Evolutionary conservation across 2,329 filamentous ascomycete genomes (phyloP), one percentile per base, ranked within the genome.

Genomic region (Fusarium nurragi): DNA sequence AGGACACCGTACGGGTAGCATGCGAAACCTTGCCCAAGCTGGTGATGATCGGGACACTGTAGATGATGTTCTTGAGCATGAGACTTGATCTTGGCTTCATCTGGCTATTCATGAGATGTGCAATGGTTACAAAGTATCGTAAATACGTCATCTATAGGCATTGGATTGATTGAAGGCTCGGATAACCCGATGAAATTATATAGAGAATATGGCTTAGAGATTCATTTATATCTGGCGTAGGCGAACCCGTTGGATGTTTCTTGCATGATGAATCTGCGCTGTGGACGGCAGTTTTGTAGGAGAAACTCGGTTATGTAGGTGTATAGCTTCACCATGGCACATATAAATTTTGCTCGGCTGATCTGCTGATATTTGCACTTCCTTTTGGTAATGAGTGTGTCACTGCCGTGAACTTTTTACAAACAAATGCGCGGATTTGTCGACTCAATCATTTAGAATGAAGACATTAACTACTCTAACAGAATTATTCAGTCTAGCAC

Each of bases 1-100:
- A 52, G 81, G 81, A 26, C 75, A 71, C 40, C 77, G 81, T 48
- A 80, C 75, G 47, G 79, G 77, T 39, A 84, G 83, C 51, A 67
- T 72, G 26, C 71, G 75, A 26, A 77, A 73, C 54, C 37, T 77
- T 18, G 51, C 61, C 12, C 70, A 73, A 49, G 60, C 60, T 7
- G 62, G 60, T 28, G 71, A 74, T 19, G 71, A 67, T 54, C 62
- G 62, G 40, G 45, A 49, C 40, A 41, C 45, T 12, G 53, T 54
- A 38, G 64, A 70, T 18, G 67, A 71, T 37, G 47, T 54, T 32
- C 54, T 63, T 43, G 66, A 60, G 18, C 45, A 60, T 12, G 67
- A 70, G 56, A 53, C 52, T 52, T 32, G 64, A 69, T 25, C 18
- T 19, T 38, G 16, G 11, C 46, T 36, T 60, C n/a, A 45, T 12